Evolutionary conservation across 2,329 filamentous ascomycete genomes (phyloP), one percentile per base, ranked within the genome.

Genomic region (Pyricularia pennisetigena): DNA sequence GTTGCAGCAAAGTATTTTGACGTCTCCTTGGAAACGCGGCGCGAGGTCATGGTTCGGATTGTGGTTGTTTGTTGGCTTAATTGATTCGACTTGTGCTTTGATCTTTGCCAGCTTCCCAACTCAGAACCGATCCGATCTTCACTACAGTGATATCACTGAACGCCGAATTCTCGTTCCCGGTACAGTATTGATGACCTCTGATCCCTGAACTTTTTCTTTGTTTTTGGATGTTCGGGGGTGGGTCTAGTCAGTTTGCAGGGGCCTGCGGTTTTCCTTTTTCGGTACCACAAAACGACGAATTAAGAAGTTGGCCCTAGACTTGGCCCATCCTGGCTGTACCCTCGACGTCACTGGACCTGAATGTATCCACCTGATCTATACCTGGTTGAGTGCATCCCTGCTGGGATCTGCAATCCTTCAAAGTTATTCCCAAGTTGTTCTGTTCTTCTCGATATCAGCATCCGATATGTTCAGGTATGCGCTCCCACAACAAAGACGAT

Each of bases 1-100:
- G 68, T 61, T n/a, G 70, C 74, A 74, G 49, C 76, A 65, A 88
- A 78, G n/a, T 88, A 76, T 70, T 82, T 86, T 4, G 85, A 78
- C 0, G 87, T 85, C 30, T 89, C 86, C 72, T 82, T 82, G 9
- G 86, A 87, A 67, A 87, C 77, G 61, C 82, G 80, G 9, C 87
- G 88, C 4, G 85, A 85, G 61, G 83, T 81, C 86, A 88, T 88
- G 29, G 57, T 68, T 20, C 5, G 6, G n/a, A 4, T 26, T 64
- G 32, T 20, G 64, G n/a, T 26, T 20, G 30, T 28, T 65, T 30
- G 5, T 65, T 23, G 64, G n/a, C 16, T 26, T 14, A 8, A 16
- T 35, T 35, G 32, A 35, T 35, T 35, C 32, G 32, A 35, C 32
- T 14, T 65, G n/a, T 65, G 6, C 12, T 23, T 64, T 41, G 12